Evolutionary conservation across 2,329 filamentous ascomycete genomes (phyloP).

Genomic region (Fusarium albidum): DNA sequence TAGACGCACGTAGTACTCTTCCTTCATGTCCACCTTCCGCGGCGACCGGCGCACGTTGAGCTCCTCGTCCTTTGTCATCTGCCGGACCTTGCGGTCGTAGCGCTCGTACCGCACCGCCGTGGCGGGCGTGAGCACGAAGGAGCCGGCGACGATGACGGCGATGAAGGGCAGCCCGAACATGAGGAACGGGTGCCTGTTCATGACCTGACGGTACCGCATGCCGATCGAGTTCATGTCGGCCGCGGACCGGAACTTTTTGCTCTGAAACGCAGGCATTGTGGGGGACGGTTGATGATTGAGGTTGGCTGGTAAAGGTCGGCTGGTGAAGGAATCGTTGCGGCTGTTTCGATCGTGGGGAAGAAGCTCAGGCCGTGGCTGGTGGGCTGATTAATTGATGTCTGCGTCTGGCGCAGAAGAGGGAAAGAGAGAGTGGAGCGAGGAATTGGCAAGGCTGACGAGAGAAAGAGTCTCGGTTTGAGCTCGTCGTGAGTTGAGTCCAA

Average conservation of each 20-base stretch:
- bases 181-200: conserved; percentile 84
- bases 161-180: conserved; percentile 96
- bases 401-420: neutral
- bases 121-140: conserved; percentile 93
- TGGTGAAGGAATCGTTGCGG: neutral
- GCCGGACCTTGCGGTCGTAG: conserved; percentile 87
- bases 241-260: conserved; percentile 74
- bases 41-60: conserved; percentile 78
- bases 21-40: conserved; percentile 80
- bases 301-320: neutral
- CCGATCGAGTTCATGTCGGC: conserved; percentile 74
- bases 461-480: conserved; percentile 30
- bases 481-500: conserved; percentile 5
- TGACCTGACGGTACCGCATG: conserved; percentile 76
- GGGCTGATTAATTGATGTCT: conserved; percentile 2
- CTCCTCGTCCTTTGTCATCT: conserved; percentile 86
- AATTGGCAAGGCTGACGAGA: conserved; percentile 6
- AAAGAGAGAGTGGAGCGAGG: neutral
- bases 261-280: conserved; percentile 64
- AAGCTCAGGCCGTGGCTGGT: neutral
- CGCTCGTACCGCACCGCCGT: conserved; percentile 94
- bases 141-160: conserved; percentile 86
- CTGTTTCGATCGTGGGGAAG: conserved; percentile 16
- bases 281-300: conserved; percentile 10
- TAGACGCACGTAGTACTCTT: conserved; percentile 84